Base-by-base conservation (phyloP, 441 rosid species). In the Macaranga tanarius region DNA sequence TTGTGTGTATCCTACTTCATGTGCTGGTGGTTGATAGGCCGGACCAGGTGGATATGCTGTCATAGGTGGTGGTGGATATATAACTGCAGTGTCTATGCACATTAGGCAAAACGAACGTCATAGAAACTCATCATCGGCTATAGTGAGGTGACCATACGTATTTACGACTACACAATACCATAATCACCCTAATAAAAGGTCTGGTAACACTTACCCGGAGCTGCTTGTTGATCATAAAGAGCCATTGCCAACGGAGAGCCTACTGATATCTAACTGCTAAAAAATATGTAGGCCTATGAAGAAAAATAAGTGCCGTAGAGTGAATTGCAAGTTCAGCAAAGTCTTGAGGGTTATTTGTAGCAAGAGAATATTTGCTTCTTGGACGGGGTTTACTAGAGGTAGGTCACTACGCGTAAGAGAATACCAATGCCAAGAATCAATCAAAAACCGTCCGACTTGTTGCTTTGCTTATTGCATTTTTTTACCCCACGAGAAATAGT, bases 11-110 rank as follows among this genome's bases (percentile, higher is more conserved):
- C 38, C 38, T 3, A 34, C 38, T 34, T 34, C 6, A 5, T 34
- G 38, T 34, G 38, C 38, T 17, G 79, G 69, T 3, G 78, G 48
- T 9, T 71, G 71, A 42, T 42, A 10, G 2, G 8, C 47, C 12
- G 47, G 17, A 12, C 70, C 28, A 17, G 45, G 45, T n/a, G 77
- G 61, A 60, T 47, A 67, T 60, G 60, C 66, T 10, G 51, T 60
- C 50, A 31, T 65, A 7, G 73, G 64, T 20, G 10, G 64, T 20
- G 10, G 38, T 34, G 38, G 38, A 34, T 34, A 34, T 34, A 34
- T 25, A 51, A 20, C 74, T 75, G 70, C 69, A 45, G 28, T 51
- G 16, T 7, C 23, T 20, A 11, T 38, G 31, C 3, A 10, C 28
- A 52, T 65, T 28, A 10, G 4, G 17, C 26, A 0, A 4, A 26